Conservation (phyloP, 345 rosid species). For the Erysimum cheiranthoides region DNA sequence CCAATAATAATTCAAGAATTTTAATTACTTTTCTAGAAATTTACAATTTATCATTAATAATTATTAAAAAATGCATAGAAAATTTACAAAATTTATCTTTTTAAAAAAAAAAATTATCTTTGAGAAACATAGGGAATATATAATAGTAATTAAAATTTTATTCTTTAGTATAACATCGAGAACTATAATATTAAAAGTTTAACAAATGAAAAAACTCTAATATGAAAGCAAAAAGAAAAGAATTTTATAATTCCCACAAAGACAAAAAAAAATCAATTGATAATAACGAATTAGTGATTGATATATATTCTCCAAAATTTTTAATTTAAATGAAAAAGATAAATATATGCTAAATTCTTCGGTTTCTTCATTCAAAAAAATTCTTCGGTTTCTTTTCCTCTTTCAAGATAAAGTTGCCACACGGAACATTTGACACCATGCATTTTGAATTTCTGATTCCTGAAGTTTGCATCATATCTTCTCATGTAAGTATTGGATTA, state of each 20-base stretch:
- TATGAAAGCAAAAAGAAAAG: not conserved
- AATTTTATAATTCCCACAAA: not conserved
- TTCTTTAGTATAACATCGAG: too few species aligned
- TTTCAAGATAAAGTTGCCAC: conserved; percentile 30
- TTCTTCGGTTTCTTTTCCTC: not conserved
- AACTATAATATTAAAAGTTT: too few species aligned
- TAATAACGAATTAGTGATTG: not conserved
- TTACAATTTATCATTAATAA: too few species aligned
- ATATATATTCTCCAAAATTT: too few species aligned
- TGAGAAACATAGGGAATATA: too few species aligned
- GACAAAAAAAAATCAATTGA: not conserved
- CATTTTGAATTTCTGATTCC: not conserved
- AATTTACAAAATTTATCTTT: too few species aligned
- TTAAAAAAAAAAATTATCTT: too few species aligned
- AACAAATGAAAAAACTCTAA: too few species aligned
- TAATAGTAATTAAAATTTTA: not conserved
- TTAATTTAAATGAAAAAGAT: too few species aligned
- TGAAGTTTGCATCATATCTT: not conserved
- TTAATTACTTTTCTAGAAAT: too few species aligned
- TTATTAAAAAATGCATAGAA: too few species aligned
- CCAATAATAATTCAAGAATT: too few species aligned
- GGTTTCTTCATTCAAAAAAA: not conserved
- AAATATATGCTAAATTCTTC: not conserved
- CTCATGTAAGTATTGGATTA: not conserved
- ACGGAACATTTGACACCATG: conserved; percentile 12